Evolutionary conservation across 495 filamentous ascomycete genomes (phyloP), one percentile per base, ranked within the genome.

Genomic region (Apodospora peruviana): DNA sequence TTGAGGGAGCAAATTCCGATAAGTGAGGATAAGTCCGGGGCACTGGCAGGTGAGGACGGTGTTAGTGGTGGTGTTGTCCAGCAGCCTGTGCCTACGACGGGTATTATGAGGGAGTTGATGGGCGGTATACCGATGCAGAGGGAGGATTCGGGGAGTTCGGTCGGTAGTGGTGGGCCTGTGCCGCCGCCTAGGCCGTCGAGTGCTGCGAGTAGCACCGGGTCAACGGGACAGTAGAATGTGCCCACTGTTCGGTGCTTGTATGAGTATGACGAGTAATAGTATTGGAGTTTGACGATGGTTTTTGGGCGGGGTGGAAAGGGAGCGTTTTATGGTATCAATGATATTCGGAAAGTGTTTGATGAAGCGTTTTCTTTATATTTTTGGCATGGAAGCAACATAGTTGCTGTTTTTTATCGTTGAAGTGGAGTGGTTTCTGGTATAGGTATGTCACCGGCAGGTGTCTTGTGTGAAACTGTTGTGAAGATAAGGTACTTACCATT

Each of bases 41-140:
- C 52, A 42, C n/a, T 47, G 45, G 49, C 40, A 12, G 48, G 42
- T 0, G 55, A 45, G 17, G 46, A 34, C 2, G 49, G 35, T 2
- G 40, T 22, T 5, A 39, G 48, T 21, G 41, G 10, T 16, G 42
- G 41, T 16, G 23, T 18, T 40, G 37, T 9, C 9, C 14, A 14
- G 2, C 12, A 9, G 2, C 9, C 37, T 1, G 40, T 45, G 21
- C 43, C 46, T 29, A 20, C 38, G 35, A 14, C 41, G 25, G 32
- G 27, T n/a, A 24, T 62, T 14, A 49, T 56, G 38, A 35, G 52
- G 25, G 56, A 54, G 18, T 48, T 69, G 40, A 37, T 73, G 41
- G 71, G 70, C 4, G 70, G 72, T 22, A 64, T 72, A 19, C 66
- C 72, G 29, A 76, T 74, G 72, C 67, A 71, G 53, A 62, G 70